Base-by-base conservation (phyloP, 2,329 filamentous ascomycete genomes). In the Botrytis cinerea region DNA sequence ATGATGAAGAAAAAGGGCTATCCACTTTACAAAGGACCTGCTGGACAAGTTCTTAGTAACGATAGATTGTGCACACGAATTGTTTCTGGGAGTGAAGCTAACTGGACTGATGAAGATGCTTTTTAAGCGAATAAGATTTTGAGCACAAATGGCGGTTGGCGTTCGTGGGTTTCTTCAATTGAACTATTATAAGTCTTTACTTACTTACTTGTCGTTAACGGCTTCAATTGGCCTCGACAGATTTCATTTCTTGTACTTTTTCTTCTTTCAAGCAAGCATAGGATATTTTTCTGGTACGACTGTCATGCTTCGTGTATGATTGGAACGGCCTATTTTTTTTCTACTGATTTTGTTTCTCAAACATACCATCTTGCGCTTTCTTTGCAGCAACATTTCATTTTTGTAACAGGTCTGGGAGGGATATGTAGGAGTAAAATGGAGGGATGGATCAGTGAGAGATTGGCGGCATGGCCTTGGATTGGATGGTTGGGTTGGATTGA, bases 61-160 rank as follows among this genome's bases (percentile, higher is more conserved):
- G 89, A 90, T 74, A 82, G 83, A n/a, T 86, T 90, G 51, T 89
- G 88, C n/a, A 87, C 88, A 80, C 85, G 89, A 48, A 88, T 90
- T 75, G 83, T 87, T n/a, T 90, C 87, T 46, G 88, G 87, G 20
- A 90, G 88, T 81, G 89, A 91, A 79, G 76, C 80, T n/a, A 80
- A 80, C 64, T 91, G 89, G 89, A 90, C 88, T 2, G 89, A 91
- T 75, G 89, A 91, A 80, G 89, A 91, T 80, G 86, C 84, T 51
- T 90, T 85, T 78, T 89, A 79, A 61, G 43, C 7, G 38, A 18
- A 59, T 35, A 59, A 18, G 22, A 5, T 67, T 45, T 57, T n/a
- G 14, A 60, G 35, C 22, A 51, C 16, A 45, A 70, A 60, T 18
- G 25, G 20, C 28, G 40, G 48, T 46, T 48, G 51, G 70, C 61